Evolutionary conservation across 2,329 filamentous ascomycete genomes (phyloP).

Genomic region (Ophiobolus disseminans): DNA sequence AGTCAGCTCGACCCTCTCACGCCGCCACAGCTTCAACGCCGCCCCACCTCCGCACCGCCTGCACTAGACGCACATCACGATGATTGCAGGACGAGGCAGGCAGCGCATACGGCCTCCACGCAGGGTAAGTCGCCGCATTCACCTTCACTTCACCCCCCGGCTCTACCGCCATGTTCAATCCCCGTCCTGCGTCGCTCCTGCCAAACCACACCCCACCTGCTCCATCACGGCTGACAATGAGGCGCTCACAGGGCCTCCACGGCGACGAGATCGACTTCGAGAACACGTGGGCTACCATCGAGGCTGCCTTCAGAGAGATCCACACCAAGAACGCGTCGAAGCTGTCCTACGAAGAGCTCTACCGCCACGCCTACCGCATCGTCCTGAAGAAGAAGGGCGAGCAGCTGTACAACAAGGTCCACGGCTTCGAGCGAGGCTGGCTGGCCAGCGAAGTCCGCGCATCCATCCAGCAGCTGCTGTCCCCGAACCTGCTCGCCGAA

Average conservation of each 20-base stretch:
- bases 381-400: conserved; percentile 87
- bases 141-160: conserved; percentile 7
- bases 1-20: neutral
- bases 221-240: conserved; percentile 16
- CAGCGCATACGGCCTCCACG: conserved; percentile 72
- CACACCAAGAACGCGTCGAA: conserved; percentile 89
- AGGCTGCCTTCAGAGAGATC: conserved; percentile 81
- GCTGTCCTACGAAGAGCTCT: conserved; percentile 94
- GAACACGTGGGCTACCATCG: conserved; percentile 79
- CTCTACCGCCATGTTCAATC: neutral
- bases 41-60: conserved; percentile 1
- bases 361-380: conserved; percentile 92
- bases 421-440: conserved; percentile 82
- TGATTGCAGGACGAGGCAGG: conserved; percentile 63
- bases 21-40: neutral
- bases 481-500: conserved; percentile 69
- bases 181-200: neutral
- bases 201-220: neutral
- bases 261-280: conserved; percentile 79
- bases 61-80: conserved; percentile 33
- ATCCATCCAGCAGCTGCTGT: conserved; percentile 73
- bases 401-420: conserved; percentile 80
- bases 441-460: conserved; percentile 76
- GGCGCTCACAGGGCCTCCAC: conserved; percentile 59
- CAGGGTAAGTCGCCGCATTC: conserved; percentile 60